These are phyloP conservation scores for Salvia sclarea DNA, from an alignment of 305 asterid genomes.

Conservation along the genomic window DNA sequence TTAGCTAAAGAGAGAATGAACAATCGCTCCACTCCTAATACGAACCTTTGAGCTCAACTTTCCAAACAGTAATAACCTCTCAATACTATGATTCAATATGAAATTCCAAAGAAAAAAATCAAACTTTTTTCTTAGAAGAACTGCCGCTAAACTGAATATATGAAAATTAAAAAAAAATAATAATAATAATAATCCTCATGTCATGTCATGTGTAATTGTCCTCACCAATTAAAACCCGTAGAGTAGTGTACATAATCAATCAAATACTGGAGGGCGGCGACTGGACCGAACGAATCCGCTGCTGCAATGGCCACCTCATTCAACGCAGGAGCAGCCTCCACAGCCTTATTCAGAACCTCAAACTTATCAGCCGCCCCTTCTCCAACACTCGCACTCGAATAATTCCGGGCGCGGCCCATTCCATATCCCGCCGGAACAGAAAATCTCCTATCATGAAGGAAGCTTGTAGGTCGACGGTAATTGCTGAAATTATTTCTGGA, in stretches of 20 bases:
- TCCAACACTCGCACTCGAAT: slow-evolving; percentile 57
- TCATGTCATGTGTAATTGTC: slow-evolving; percentile 16
- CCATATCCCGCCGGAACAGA: slow-evolving; percentile 47
- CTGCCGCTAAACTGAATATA: no score
- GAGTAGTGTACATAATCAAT: slow-evolving; percentile 67
- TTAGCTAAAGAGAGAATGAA: slow-evolving; percentile 9
- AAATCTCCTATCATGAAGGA: slow-evolving; percentile 42
- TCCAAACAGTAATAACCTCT: neutral
- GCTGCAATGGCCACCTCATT: slow-evolving; percentile 84
- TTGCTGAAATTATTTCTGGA: slow-evolving; percentile 31
- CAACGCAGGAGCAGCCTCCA: slow-evolving; percentile 55
- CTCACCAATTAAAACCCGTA: slow-evolving; percentile 72
- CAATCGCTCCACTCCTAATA: neutral
- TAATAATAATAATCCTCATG: no score
- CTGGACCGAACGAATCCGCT: slow-evolving; percentile 75
- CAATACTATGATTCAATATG: neutral
- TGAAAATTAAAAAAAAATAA: neutral
- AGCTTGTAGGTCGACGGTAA: slow-evolving; percentile 34
- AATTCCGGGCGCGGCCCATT: slow-evolving; percentile 45
- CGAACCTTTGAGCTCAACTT: neutral
- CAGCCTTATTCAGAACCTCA: slow-evolving; percentile 53
- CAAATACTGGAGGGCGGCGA: slow-evolving; percentile 71
- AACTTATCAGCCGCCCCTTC: slow-evolving; percentile 58
- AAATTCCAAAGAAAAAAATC: slow-evolving; percentile 6
- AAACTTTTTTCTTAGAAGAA: slow-evolving; percentile 8